Evolutionary conservation across 306 rosid genomes (phyloP).

Genomic region (Ziziphus jujuba): DNA sequence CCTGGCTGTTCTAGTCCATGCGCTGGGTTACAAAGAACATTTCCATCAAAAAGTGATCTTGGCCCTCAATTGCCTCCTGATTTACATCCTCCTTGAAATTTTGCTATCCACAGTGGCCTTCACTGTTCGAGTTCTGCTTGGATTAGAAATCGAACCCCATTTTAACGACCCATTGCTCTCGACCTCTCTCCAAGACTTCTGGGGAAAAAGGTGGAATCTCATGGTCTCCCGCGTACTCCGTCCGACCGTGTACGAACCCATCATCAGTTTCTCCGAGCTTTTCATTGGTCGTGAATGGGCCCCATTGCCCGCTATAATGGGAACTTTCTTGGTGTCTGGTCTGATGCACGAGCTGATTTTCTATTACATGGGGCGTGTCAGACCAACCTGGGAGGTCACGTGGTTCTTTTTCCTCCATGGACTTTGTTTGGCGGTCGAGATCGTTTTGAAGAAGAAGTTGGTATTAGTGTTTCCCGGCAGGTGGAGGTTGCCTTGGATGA

Average conservation of each 20-base stretch:
- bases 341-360: conserved; percentile 59
- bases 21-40: conserved; percentile 33
- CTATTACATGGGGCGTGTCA: conserved; percentile 38
- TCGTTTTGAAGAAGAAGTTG: conserved; percentile 38
- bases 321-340: conserved; percentile 49
- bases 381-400: conserved; percentile 48
- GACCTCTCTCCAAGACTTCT: conserved; percentile 62
- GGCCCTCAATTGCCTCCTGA: conserved; percentile 38
- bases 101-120: conserved; percentile 34
- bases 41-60: conserved; percentile 40
- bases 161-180: conserved; percentile 51
- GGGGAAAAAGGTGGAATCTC: conserved; percentile 75
- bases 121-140: conserved; percentile 36
- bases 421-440: conserved; percentile 38
- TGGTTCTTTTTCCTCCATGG: conserved; percentile 58
- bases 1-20: conserved; percentile 29
- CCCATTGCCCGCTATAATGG: conserved; percentile 33
- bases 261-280: not conserved
- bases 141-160: conserved; percentile 59
- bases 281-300: conserved; percentile 42
- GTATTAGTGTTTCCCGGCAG: not conserved
- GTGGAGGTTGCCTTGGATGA: conserved; percentile 39
- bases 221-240: conserved; percentile 49
- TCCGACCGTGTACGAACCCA: conserved; percentile 45
- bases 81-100: conserved; percentile 47